Percentiles rank a stretch among this genome's conserved stretches.
These are phyloP conservation scores for Pichia sp. DNA, from an alignment of 1,139 yeast species.

Conservation along the genomic window DNA sequence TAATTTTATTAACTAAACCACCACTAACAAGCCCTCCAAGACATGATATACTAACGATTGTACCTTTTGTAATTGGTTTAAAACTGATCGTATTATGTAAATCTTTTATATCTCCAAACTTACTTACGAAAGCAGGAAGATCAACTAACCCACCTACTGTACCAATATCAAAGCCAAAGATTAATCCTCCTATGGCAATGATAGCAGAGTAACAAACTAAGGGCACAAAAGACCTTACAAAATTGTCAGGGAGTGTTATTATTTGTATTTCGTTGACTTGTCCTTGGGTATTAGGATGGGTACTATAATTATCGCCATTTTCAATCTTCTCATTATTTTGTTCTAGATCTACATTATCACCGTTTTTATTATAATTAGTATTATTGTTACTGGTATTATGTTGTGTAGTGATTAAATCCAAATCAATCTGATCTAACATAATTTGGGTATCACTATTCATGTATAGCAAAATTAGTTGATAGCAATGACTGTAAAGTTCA, in stretches of 20 bases:
- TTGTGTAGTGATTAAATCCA: too few species aligned
- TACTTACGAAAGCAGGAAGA: constrained; percentile 43
- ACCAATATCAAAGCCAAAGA: constrained; percentile 73
- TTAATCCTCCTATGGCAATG: constrained; percentile 60
- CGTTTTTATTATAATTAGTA: too few species aligned
- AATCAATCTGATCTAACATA: too few species aligned
- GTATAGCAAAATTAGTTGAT: too few species aligned
- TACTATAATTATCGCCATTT: neutral
- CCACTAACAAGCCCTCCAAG: constrained; percentile 74
- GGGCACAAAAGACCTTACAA: constrained; percentile 2
- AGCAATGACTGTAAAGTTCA: too few species aligned
- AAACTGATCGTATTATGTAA: constrained; percentile 27
- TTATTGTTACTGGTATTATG: too few species aligned
- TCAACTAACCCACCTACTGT: constrained; percentile 64
- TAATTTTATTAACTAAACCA: constrained; percentile 39
- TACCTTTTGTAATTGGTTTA: constrained; percentile 43
- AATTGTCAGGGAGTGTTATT: neutral
- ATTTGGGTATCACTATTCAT: too few species aligned
- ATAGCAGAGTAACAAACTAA: constrained; percentile 25
- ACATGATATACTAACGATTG: constrained; percentile 58
- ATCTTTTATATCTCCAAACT: constrained; percentile 37
- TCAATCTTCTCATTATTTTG: neutral
- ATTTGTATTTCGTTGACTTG: too few species aligned
- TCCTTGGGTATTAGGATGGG: too few species aligned
- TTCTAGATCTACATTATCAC: too few species aligned